Conservation (phyloP, 257 asterid genomes). For the Capsicum pubescens region DNA sequence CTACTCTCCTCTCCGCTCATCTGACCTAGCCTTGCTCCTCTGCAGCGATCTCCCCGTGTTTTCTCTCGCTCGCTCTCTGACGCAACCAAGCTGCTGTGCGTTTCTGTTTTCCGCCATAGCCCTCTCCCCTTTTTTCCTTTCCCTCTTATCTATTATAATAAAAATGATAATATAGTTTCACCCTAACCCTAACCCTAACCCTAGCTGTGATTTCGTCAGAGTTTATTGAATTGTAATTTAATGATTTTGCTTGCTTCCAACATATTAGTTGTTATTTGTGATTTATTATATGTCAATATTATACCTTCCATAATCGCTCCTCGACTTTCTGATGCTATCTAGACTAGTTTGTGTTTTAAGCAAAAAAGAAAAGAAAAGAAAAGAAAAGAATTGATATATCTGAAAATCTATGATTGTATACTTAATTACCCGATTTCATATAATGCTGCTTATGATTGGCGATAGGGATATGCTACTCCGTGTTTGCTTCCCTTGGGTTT, state of each 20-base stretch:
- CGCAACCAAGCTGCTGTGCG: background rate
- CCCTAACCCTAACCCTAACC: constrained; percentile 27
- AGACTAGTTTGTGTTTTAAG: background rate
- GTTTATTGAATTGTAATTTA: background rate
- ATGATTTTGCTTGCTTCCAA: background rate
- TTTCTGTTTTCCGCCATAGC: background rate
- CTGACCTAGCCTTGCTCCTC: background rate
- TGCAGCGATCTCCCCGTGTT: constrained; percentile 23
- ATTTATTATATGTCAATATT: background rate
- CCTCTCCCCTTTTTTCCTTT: background rate
- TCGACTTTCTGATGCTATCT: background rate
- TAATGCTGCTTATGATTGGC: background rate
- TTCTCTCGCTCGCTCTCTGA: background rate
- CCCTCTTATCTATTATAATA: background rate
- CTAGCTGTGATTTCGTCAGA: background rate
- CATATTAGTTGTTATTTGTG: background rate
- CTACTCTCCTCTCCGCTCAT: background rate
- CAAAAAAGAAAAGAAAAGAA: no score
- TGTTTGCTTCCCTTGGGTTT: background rate
- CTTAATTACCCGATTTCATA: background rate
- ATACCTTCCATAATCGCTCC: background rate
- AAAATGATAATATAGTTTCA: background rate
- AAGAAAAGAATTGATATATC: background rate
- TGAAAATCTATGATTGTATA: background rate
- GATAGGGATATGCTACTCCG: background rate